phyloP scores from a whole-genome alignment of 2,329 filamentous ascomycete species.

The Boeremia exigua region DNA sequence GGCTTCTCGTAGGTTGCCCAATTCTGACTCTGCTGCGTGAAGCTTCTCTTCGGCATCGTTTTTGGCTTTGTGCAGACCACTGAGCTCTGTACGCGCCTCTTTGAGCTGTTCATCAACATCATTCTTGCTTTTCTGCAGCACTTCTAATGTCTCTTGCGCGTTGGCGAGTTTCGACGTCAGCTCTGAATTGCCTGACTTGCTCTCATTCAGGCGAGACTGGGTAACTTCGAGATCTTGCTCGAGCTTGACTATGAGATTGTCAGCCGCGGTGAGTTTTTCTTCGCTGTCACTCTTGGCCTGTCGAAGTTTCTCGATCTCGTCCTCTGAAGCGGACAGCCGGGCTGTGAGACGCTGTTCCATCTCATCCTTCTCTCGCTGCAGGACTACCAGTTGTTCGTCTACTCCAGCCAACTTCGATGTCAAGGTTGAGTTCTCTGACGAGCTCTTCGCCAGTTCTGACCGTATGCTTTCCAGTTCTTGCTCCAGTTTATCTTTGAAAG shows the following conservation, averaged over 20 bases:
- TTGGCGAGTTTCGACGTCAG: background rate
- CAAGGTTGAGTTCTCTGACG: background rate
- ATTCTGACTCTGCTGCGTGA: background rate
- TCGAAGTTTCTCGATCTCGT: slow-evolving; percentile 23
- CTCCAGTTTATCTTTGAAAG: slow-evolving; percentile 1
- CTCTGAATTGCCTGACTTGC: background rate
- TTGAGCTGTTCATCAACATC: slow-evolving; percentile 17
- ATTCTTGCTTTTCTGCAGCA: slow-evolving; percentile 8
- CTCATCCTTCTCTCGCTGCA: background rate
- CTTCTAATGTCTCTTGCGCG: background rate
- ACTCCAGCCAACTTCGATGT: background rate
- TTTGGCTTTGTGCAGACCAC: slow-evolving; percentile 23
- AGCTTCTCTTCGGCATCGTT: slow-evolving; percentile 6
- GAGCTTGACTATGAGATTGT: background rate
- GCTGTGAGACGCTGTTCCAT: background rate
- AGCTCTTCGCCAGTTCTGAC: background rate
- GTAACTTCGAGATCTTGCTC: slow-evolving; percentile 1
- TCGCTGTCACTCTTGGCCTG: slow-evolving; percentile 17
- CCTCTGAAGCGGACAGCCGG: slow-evolving; percentile 24
- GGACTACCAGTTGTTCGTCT: background rate
- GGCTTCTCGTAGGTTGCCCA: background rate
- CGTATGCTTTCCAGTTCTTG: background rate
- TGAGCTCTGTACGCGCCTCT: slow-evolving; percentile 26
- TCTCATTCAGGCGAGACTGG: background rate
- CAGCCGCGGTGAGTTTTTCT: background rate